A percentile compares a stretch with the other conserved stretches of the same genome.
Evolutionary conservation across 495 filamentous ascomycete species (phyloP).

Genomic region (Trichoderma parareesei): DNA sequence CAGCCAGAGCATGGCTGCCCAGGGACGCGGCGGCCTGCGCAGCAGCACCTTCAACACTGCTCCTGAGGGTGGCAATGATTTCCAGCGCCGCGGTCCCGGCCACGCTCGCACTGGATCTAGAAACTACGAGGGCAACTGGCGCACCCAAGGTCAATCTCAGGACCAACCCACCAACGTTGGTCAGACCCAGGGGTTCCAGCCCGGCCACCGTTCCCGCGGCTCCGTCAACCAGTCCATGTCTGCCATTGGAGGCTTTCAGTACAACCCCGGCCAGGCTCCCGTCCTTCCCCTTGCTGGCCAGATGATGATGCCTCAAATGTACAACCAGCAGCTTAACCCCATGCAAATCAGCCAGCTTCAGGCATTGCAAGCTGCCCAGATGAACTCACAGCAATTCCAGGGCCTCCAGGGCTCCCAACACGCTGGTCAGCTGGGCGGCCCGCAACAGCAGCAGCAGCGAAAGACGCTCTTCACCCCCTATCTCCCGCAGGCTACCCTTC

Average conservation of each 20-base stretch:
- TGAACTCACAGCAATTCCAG: constrained; percentile 66
- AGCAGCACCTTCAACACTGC: constrained; percentile 32
- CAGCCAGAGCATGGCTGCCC: constrained; percentile 56
- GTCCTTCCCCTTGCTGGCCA: constrained; percentile 79
- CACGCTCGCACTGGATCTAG: constrained; percentile 76
- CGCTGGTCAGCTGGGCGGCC: constrained; percentile 55
- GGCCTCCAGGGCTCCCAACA: constrained; percentile 70
- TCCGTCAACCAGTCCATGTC: constrained; percentile 86
- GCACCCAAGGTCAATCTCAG: constrained; percentile 68
- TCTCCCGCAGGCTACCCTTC: constrained; percentile 87
- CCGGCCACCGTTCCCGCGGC: constrained; percentile 75
- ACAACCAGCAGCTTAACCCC: constrained; percentile 80
- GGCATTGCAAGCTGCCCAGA: constrained; percentile 76
- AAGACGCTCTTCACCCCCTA: constrained; percentile 99
- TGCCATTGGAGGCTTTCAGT: constrained; percentile 81
- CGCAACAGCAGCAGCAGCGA: constrained; percentile 83
- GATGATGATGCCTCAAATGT: constrained; percentile 70
- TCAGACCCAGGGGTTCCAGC: constrained; percentile 79
- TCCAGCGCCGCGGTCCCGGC: constrained; percentile 62
- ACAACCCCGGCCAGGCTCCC: constrained; percentile 77
- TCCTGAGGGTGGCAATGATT: constrained; percentile 42
- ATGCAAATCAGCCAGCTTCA: constrained; percentile 88
- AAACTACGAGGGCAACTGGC: constrained; percentile 98
- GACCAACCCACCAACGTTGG: constrained; percentile 43
- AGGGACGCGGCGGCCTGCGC: constrained; percentile 40